phyloP scores from a whole-genome alignment of 805 yeast genomes.

The Schizosaccharomyces osmophilus region DNA sequence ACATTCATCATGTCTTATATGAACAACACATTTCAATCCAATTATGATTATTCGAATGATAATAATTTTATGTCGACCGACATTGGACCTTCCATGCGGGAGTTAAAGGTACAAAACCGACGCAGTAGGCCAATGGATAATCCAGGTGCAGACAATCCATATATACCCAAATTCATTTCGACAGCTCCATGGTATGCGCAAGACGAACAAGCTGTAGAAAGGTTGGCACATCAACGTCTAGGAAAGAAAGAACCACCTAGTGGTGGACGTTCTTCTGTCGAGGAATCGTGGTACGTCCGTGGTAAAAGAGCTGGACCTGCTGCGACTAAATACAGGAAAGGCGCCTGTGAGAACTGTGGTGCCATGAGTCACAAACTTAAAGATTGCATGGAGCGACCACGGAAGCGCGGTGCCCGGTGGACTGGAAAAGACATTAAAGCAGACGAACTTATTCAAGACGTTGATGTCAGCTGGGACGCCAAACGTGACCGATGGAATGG shows the following conservation, averaged over 20 bases:
- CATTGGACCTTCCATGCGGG: conserved; percentile 1
- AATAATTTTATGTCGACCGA: background rate
- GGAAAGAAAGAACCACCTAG: conserved; percentile 1
- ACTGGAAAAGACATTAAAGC: conserved; percentile 12
- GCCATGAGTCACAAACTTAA: conserved; percentile 22
- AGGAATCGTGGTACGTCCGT: conserved; percentile 13
- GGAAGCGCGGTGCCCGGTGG: conserved; percentile 18
- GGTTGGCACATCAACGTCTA: conserved; percentile 12
- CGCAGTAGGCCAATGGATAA: background rate
- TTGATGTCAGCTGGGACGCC: conserved; percentile 30
- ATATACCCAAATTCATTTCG: conserved; percentile 14
- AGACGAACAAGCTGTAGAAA: conserved; percentile 8
- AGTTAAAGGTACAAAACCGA: background rate
- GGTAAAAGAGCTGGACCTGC: conserved; percentile 13
- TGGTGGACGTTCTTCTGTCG: conserved; percentile 6
- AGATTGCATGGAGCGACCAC: conserved; percentile 38
- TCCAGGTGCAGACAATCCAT: conserved; percentile 10
- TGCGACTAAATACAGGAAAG: conserved; percentile 15
- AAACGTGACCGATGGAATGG: conserved; percentile 71
- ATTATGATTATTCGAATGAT: background rate
- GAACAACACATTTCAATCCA: background rate
- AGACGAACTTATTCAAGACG: conserved; percentile 11
- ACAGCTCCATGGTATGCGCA: conserved; percentile 15
- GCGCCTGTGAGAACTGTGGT: conserved; percentile 37
- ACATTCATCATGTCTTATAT: background rate